phyloP scores from a whole-genome alignment of 805 yeast genomes.

The Metschnikowia gelsemii region DNA sequence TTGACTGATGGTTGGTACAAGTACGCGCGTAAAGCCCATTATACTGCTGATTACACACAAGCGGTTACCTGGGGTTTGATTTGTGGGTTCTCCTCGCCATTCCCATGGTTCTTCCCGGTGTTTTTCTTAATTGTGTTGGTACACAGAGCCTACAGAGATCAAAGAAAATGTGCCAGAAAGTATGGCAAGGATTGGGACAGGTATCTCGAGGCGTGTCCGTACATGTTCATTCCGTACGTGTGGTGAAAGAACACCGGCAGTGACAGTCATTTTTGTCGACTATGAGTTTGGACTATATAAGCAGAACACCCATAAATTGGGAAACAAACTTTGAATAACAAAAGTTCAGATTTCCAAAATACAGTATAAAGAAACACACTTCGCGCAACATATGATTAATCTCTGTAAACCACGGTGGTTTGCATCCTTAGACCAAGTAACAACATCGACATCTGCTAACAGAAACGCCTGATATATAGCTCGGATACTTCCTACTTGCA shows the following conservation, averaged over 20 bases:
- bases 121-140: conserved; percentile 84
- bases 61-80: conserved; percentile 87
- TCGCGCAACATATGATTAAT: too few species aligned
- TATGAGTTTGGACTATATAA: neutral
- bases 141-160: conserved; percentile 89
- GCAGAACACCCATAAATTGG: neutral
- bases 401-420: too few species aligned
- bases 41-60: conserved; percentile 91
- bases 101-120: conserved; percentile 95
- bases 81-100: conserved; percentile 83
- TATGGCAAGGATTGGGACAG: conserved; percentile 94
- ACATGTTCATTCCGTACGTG: conserved; percentile 84
- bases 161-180: conserved; percentile 76
- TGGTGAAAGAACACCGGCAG: conserved; percentile 37
- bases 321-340: too few species aligned
- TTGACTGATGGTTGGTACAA: conserved; percentile 93
- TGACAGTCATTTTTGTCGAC: neutral
- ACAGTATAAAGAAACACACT: too few species aligned
- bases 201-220: conserved; percentile 86
- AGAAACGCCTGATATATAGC: neutral
- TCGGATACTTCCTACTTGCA: too few species aligned
- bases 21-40: conserved; percentile 90
- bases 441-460: too few species aligned
- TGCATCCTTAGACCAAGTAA: too few species aligned
- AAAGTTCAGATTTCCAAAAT: too few species aligned